Percentiles rank a stretch among this genome's conserved stretches.
These are phyloP conservation scores for Porogramme epimiltina DNA, from an alignment of 1,284 basidiomycete species.

Conservation along the genomic window DNA sequence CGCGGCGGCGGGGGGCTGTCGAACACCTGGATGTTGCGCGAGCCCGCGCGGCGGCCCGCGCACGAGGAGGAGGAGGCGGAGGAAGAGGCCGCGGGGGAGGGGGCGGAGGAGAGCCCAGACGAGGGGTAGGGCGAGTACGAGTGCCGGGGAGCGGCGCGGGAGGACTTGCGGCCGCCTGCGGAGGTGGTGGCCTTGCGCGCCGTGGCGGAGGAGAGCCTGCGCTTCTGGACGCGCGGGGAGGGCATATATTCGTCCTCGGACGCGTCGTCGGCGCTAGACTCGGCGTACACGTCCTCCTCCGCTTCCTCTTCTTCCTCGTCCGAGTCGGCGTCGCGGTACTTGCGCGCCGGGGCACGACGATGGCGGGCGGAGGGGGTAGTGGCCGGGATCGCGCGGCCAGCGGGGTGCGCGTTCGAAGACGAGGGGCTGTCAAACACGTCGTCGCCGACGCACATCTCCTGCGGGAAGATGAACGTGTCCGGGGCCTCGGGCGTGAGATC, in stretches of 20 bases:
- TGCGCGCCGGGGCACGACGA: background rate
- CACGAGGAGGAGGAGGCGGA: conserved; percentile 4
- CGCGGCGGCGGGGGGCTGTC: conserved; percentile 14
- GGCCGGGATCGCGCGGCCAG: no score
- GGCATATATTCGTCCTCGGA: conserved; percentile 5
- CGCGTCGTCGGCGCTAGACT: background rate
- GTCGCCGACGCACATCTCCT: background rate
- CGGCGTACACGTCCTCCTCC: background rate
- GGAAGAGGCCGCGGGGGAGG: conserved; percentile 9
- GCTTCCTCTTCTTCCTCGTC: background rate
- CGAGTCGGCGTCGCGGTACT: background rate
- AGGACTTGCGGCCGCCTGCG: background rate
- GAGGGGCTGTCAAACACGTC: no score
- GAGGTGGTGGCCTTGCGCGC: background rate
- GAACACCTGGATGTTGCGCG: conserved; percentile 19
- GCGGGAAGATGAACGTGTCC: background rate
- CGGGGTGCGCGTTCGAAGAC: no score
- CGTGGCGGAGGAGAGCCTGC: background rate
- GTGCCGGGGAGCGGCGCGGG: conserved; percentile 5
- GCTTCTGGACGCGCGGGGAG: background rate
- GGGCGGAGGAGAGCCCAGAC: conserved; percentile 2
- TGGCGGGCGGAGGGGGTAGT: background rate
- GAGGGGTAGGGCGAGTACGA: conserved; percentile 21
- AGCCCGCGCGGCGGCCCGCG: conserved; percentile 10
- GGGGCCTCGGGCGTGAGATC: conserved; percentile 7